Percentiles rank a stretch among this genome's conserved stretches.
phyloP scores from a whole-genome alignment of 2,329 filamentous ascomycete genomes.

The Cladophialophora immunda region DNA sequence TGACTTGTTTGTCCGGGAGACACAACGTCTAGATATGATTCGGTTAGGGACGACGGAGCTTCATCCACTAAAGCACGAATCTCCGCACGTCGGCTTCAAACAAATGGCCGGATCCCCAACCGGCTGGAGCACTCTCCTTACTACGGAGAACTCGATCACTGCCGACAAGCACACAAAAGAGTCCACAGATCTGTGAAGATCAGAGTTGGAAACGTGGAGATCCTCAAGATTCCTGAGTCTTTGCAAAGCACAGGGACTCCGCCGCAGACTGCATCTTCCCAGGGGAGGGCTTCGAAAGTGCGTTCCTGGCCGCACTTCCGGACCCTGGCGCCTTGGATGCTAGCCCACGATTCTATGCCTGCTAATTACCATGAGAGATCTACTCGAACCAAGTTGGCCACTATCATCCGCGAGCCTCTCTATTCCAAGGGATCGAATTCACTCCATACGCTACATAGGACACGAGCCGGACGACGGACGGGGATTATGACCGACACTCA shows the following conservation, averaged over 20 bases:
- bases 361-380: background rate
- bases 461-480: background rate
- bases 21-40: background rate
- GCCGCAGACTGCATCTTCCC: background rate
- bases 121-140: background rate
- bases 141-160: slow-evolving; percentile 5
- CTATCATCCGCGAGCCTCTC: background rate
- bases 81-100: slow-evolving; percentile 34
- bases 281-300: background rate
- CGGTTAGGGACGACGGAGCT: background rate
- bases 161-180: background rate
- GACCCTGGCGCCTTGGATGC: background rate
- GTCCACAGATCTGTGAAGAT: slow-evolving; percentile 11
- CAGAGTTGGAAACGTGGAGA: slow-evolving; percentile 19
- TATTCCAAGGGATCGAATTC: background rate
- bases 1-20: background rate
- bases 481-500: background rate
- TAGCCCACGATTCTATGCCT: background rate
- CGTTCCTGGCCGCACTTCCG: background rate
- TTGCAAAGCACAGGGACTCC: background rate
- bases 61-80: slow-evolving; percentile 20
- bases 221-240: background rate
- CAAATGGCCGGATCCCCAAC: slow-evolving; percentile 25
- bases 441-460: background rate
- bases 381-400: background rate